phyloP scores from a whole-genome alignment of 495 filamentous ascomycete species.

The Lasiosphaeria ovina region DNA sequence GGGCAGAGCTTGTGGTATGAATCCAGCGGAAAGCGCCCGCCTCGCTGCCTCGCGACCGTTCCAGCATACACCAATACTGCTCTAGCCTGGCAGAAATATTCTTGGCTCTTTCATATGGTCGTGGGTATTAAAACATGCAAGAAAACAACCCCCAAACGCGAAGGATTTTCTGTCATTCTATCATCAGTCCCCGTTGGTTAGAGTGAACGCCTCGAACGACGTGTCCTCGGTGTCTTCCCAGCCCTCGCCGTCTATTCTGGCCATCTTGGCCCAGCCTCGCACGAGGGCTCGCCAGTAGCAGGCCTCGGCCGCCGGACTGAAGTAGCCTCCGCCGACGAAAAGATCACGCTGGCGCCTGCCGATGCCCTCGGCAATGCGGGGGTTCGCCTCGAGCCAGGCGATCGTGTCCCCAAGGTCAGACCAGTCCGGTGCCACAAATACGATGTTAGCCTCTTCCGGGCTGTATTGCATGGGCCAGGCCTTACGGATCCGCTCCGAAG shows the following conservation, averaged over 20 bases:
- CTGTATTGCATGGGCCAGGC: conserved; percentile 41
- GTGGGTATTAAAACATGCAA: not conserved
- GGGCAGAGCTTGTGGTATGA: no score
- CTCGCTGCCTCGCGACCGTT: no score
- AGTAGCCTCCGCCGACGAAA: conserved; percentile 45
- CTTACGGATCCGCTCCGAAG: conserved; percentile 16
- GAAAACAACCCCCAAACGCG: not conserved
- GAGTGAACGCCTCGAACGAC: conserved; percentile 42
- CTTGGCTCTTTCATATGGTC: no score
- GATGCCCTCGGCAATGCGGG: conserved; percentile 45
- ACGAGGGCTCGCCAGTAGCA: conserved; percentile 56
- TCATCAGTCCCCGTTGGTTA: conserved; percentile 26
- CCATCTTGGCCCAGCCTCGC: conserved; percentile 47
- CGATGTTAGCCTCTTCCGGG: conserved; percentile 46
- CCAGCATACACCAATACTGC: no score
- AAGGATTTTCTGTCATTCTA: not conserved
- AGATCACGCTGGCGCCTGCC: conserved; percentile 46
- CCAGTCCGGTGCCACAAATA: conserved; percentile 54
- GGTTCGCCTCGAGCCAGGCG: conserved; percentile 42
- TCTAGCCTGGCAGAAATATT: no score
- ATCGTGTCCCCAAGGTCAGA: conserved; percentile 47
- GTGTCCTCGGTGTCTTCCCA: conserved; percentile 36
- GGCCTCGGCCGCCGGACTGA: conserved; percentile 49
- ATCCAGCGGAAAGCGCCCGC: no score
- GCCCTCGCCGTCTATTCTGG: conserved; percentile 29